phyloP scores from a whole-genome alignment of 75 land plant species.

The Selaginella moellendorffii region DNA sequence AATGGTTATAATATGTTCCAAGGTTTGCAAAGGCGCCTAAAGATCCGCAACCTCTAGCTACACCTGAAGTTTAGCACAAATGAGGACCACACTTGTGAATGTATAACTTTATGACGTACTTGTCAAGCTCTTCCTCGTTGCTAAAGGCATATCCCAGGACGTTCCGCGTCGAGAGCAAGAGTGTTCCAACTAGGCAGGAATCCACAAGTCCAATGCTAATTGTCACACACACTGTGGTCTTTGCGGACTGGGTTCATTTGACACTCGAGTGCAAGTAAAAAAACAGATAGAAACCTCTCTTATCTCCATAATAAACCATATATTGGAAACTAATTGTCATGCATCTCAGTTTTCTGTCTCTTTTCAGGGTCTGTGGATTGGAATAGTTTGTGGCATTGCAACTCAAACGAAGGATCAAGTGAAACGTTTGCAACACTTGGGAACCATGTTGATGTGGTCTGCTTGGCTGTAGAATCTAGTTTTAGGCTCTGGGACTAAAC shows the following conservation, averaged over 20 bases:
- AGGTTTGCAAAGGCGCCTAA: neutral
- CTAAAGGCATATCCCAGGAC: slow-evolving; percentile 12
- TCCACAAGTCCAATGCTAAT: slow-evolving; percentile 19
- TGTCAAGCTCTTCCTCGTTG: slow-evolving; percentile 13
- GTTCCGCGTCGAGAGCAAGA: slow-evolving; percentile 7
- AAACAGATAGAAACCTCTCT: neutral
- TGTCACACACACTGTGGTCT: slow-evolving; percentile 36
- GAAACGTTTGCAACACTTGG: too few species aligned
- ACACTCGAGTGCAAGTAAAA: slow-evolving; percentile 33
- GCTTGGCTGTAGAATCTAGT: too few species aligned
- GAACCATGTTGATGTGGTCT: too few species aligned
- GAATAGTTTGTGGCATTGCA: slow-evolving; percentile 45
- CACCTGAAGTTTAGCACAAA: neutral
- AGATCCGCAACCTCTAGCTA: neutral
- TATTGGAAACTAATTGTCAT: neutral
- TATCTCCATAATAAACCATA: neutral
- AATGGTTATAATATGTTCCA: slow-evolving; percentile 16
- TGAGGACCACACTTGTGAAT: slow-evolving; percentile 39
- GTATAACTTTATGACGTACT: slow-evolving; percentile 30
- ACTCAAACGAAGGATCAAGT: slow-evolving; percentile 38
- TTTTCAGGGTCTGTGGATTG: slow-evolving; percentile 68
- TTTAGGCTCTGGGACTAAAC: too few species aligned
- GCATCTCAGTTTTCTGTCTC: neutral
- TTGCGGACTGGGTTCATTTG: slow-evolving; percentile 49
- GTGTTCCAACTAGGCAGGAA: slow-evolving; percentile 4